phyloP scores from a whole-genome alignment of 2,329 filamentous ascomycete species.

The Penicillium sclerotiorum region DNA sequence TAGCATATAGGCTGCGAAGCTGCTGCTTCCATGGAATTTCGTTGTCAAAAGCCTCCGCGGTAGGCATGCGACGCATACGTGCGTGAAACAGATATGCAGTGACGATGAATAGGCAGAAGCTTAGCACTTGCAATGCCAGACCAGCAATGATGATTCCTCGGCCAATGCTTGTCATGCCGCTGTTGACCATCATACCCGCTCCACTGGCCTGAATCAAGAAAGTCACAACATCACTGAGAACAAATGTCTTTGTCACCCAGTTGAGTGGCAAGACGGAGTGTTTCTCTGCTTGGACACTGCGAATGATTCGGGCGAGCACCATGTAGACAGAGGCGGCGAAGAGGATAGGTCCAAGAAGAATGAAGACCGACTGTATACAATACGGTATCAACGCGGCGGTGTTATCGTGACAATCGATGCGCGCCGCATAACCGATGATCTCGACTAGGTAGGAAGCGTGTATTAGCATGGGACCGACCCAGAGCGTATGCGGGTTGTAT shows the following conservation, averaged over 20 bases:
- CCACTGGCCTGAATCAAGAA: conserved; percentile 46
- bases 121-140: conserved; percentile 21
- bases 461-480: too few relatives aligned
- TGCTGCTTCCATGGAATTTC: not conserved
- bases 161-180: conserved; percentile 8
- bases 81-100: conserved; percentile 18
- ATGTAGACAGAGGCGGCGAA: conserved; percentile 56
- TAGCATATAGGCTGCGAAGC: conserved; percentile 14
- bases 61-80: conserved; percentile 15
- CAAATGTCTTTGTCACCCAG: conserved; percentile 53
- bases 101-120: conserved; percentile 21
- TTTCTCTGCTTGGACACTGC: conserved; percentile 42
- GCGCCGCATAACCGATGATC: conserved; percentile 21
- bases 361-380: conserved; percentile 48
- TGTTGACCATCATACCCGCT: not conserved
- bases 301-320: conserved; percentile 49
- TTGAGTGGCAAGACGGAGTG: conserved; percentile 45
- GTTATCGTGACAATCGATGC: conserved; percentile 18
- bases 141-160: conserved; percentile 20
- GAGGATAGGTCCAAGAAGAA: conserved; percentile 52
- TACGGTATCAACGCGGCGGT: conserved; percentile 26
- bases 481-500: too few relatives aligned
- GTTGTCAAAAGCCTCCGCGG: not conserved
- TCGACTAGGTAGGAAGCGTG: conserved; percentile 12
- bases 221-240: conserved; percentile 50